These are phyloP conservation scores for Carex cristatella DNA, from an alignment of 176 grass and related monocot genomes.

Conservation along the genomic window DNA sequence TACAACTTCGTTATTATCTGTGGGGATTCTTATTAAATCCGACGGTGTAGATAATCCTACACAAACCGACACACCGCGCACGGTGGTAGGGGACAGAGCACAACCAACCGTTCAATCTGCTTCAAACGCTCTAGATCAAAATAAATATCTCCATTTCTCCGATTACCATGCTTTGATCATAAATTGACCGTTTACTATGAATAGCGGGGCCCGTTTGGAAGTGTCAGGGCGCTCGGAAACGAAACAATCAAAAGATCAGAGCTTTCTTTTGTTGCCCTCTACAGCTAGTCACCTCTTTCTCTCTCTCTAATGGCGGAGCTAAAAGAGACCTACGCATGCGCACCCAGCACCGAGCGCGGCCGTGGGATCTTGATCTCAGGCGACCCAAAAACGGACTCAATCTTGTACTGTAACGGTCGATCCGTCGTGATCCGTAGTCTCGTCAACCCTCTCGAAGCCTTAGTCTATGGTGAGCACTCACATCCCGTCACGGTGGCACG, in stretches of 20 bases:
- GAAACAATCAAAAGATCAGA: background rate
- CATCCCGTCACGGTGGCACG: constrained; percentile 82
- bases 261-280: background rate
- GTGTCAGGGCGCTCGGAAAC: background rate
- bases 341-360: constrained; percentile 87
- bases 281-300: constrained; percentile 5
- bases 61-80: too few relatives aligned
- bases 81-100: too few relatives aligned
- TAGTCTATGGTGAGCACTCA: constrained; percentile 77
- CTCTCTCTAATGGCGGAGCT: constrained; percentile 52
- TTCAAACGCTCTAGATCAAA: background rate
- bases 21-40: too few relatives aligned
- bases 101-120: too few relatives aligned
- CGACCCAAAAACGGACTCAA: constrained; percentile 55
- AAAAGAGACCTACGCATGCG: constrained; percentile 88
- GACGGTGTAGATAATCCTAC: too few relatives aligned
- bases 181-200: background rate
- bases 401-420: constrained; percentile 74
- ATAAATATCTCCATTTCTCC: background rate
- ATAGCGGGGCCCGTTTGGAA: background rate
- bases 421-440: constrained; percentile 88
- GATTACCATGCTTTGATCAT: background rate
- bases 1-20: too few relatives aligned
- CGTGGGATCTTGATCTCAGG: constrained; percentile 78
- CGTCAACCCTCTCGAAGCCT: constrained; percentile 52